Percentiles rank a stretch among this genome's conserved stretches.
Conservation (phyloP, 1,284 basidiomycete species). For the Apiotrichum akiyoshidainum region DNA sequence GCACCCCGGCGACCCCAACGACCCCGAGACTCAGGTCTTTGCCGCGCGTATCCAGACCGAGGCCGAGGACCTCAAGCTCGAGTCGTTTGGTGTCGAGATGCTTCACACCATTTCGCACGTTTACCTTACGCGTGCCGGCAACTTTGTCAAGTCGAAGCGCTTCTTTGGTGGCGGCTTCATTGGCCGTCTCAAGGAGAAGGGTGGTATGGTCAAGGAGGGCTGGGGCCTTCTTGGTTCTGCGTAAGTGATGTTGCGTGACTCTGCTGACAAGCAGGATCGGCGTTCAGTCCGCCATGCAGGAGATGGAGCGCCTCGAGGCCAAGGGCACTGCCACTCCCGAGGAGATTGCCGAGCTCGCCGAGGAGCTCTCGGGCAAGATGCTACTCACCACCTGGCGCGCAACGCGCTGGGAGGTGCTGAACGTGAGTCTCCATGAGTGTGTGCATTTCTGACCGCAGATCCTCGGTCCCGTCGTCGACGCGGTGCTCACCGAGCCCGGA, state of each 20-base stretch:
- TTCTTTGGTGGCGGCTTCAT: conserved; percentile 81
- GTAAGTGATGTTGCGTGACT: conserved; percentile 34
- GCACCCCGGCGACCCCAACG: conserved; percentile 77
- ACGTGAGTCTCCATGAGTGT: conserved; percentile 54
- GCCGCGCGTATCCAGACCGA: conserved; percentile 75
- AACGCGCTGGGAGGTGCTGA: conserved; percentile 84
- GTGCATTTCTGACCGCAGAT: conserved; percentile 32
- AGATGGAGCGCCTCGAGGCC: conserved; percentile 86
- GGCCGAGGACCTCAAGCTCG: conserved; percentile 93
- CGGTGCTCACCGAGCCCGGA: conserved; percentile 71
- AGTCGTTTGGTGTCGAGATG: conserved; percentile 97
- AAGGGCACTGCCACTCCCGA: conserved; percentile 79
- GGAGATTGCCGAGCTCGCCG: conserved; percentile 79
- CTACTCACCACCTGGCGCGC: conserved; percentile 93
- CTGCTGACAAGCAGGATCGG: conserved; percentile 56
- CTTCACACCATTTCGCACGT: conserved; percentile 71
- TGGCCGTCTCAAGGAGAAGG: conserved; percentile 91
- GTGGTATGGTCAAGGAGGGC: conserved; percentile 83
- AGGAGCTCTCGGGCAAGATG: conserved; percentile 94
- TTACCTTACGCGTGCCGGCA: conserved; percentile 89
- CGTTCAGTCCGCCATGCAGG: conserved; percentile 65
- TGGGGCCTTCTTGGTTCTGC: conserved; percentile 92
- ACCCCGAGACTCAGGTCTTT: conserved; percentile 76
- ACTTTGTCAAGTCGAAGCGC: conserved; percentile 85
- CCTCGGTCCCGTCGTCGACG: conserved; percentile 66